Evolutionary conservation across 805 yeast species (phyloP).

Genomic region (Candida palmyrensis): DNA sequence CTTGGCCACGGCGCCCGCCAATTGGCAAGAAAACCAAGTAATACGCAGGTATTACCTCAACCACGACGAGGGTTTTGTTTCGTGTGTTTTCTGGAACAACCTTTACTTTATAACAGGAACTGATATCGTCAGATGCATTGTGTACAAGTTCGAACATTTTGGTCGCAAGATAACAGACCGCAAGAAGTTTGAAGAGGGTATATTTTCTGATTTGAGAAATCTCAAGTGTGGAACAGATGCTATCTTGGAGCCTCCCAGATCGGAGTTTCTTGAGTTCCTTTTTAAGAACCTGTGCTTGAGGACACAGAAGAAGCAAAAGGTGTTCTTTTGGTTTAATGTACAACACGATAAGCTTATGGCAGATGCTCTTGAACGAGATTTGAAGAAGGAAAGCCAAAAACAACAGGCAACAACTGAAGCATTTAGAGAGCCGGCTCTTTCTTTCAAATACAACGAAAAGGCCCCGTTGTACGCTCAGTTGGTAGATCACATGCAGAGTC

Average conservation of each 20-base stretch:
- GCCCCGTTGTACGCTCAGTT: constrained; percentile 53
- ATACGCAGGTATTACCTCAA: constrained; percentile 81
- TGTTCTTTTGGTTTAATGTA: constrained; percentile 93
- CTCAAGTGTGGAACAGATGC: constrained; percentile 87
- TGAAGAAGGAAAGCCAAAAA: constrained; percentile 64
- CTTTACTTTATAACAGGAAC: constrained; percentile 91
- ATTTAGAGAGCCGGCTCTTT: constrained; percentile 69
- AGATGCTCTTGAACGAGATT: constrained; percentile 89
- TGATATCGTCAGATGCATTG: constrained; percentile 88
- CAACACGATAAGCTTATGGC: constrained; percentile 89
- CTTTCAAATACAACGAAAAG: constrained; percentile 61
- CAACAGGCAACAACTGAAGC: constrained; percentile 72
- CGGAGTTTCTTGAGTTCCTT: constrained; percentile 76
- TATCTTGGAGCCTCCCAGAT: constrained; percentile 78
- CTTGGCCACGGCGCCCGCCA: constrained; percentile 89
- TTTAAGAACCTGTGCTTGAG: constrained; percentile 83
- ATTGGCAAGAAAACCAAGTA: constrained; percentile 86
- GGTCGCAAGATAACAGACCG: constrained; percentile 82
- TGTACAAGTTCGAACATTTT: constrained; percentile 82
- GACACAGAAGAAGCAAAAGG: constrained; percentile 95
- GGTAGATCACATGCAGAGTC: constrained; percentile 34
- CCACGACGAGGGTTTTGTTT: constrained; percentile 86
- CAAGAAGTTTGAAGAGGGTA: constrained; percentile 95
- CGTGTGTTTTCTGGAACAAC: constrained; percentile 89
- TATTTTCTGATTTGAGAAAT: constrained; percentile 84